These are phyloP conservation scores for Sarcomyxa edulis DNA, from an alignment of 768 basidiomycete species.

Conservation along the genomic window DNA sequence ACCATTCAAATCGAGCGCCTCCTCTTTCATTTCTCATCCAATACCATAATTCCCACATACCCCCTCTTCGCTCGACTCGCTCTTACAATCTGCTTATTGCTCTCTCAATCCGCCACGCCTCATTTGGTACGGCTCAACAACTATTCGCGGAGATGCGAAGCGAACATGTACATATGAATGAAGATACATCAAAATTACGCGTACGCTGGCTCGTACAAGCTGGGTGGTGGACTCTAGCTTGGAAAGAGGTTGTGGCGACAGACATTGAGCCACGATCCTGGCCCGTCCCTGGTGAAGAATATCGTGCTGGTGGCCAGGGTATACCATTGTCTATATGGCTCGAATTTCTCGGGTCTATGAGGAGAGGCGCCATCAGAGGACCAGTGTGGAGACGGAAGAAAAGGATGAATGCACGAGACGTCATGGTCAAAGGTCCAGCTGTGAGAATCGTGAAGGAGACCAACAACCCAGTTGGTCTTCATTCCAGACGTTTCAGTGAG, in stretches of 20 bases:
- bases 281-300: slow-evolving; percentile 3
- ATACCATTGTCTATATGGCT: slow-evolving; percentile 52
- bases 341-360: slow-evolving; percentile 49
- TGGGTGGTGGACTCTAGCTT: slow-evolving; percentile 56
- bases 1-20: slow-evolving; percentile 21
- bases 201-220: slow-evolving; percentile 52
- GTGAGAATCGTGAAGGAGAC: slow-evolving; percentile 1
- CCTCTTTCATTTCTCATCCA: slow-evolving; percentile 35
- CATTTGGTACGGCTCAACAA: slow-evolving; percentile 37
- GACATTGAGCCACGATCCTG: no score
- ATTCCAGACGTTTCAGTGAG: slow-evolving; percentile 24
- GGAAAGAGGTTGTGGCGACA: slow-evolving; percentile 32
- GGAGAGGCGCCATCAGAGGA: slow-evolving; percentile 25
- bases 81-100: slow-evolving; percentile 41
- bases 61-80: slow-evolving; percentile 30
- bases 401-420: not conserved
- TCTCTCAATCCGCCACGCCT: slow-evolving; percentile 45
- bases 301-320: slow-evolving; percentile 4
- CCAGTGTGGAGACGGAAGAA: slow-evolving; percentile 11
- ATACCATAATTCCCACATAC: slow-evolving; percentile 34
- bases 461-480: slow-evolving; percentile 9
- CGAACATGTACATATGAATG: slow-evolving; percentile 34
- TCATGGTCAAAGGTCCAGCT: not conserved
- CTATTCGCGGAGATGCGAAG: slow-evolving; percentile 45
- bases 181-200: slow-evolving; percentile 52